These are phyloP conservation scores for Globisporangium paroecandrum DNA, from an alignment of 352 stramenopile species.

Conservation along the genomic window DNA sequence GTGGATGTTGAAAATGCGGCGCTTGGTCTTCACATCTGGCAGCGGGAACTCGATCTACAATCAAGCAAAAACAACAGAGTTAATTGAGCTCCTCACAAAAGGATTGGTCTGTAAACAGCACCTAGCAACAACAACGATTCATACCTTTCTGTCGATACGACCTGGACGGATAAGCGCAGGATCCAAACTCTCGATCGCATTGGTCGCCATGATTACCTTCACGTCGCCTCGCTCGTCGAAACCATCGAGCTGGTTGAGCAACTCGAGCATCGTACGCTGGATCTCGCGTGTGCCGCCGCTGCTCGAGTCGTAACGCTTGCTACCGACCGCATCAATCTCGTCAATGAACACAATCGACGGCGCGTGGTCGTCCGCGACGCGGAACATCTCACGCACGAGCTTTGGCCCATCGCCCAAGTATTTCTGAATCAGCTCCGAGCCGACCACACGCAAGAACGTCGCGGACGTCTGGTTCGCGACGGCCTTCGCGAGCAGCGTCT, in stretches of 20 bases:
- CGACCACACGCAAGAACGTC: constrained; percentile 99
- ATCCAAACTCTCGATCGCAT: constrained; percentile 99
- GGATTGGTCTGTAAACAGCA: neutral
- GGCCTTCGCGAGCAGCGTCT: constrained; percentile 99
- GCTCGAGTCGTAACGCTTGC: constrained; percentile 98
- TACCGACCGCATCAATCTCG: constrained; percentile 99
- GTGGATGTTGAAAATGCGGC: constrained; percentile 99
- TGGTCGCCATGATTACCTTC: constrained; percentile 99
- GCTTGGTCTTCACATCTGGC: constrained; percentile 98
- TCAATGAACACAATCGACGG: constrained; percentile 99
- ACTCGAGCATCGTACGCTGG: constrained; percentile 99
- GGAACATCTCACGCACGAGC: constrained; percentile 99
- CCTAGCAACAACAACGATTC: neutral
- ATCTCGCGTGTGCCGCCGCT: constrained; percentile 98
- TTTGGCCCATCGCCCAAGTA: constrained; percentile 99
- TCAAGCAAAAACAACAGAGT: constrained; percentile 10
- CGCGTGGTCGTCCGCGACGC: constrained; percentile 97
- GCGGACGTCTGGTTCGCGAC: constrained; percentile 99
- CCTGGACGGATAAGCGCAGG: constrained; percentile 98
- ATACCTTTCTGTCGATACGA: constrained; percentile 98
- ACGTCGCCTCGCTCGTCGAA: constrained; percentile 99
- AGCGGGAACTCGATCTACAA: constrained; percentile 99
- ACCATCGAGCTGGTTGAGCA: constrained; percentile 99
- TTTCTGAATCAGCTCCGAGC: constrained; percentile 99
- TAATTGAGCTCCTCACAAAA: neutral